Percentiles rank a stretch among this genome's conserved stretches.
Conservation (phyloP, 169 alveolate genomes). For the Prorocentrum cordatum region DNA sequence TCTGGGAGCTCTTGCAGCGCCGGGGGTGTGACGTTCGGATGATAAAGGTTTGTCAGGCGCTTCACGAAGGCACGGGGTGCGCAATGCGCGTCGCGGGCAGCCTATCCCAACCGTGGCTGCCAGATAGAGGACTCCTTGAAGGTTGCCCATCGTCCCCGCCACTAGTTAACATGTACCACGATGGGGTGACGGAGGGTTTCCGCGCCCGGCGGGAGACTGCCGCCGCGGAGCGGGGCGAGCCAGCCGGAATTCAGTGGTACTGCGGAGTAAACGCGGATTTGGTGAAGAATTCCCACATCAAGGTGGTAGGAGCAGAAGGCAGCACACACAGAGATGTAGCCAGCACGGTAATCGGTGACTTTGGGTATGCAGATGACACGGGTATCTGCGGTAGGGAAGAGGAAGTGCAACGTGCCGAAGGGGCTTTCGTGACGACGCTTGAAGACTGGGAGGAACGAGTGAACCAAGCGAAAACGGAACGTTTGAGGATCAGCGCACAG, state of each 20-base stretch:
- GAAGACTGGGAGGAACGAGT: neutral
- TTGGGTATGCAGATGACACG: neutral
- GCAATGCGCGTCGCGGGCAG: neutral
- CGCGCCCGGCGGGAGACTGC: neutral
- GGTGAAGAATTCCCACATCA: too few species aligned
- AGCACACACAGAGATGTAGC: neutral
- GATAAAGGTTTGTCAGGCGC: neutral
- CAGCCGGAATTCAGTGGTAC: neutral
- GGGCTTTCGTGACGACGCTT: neutral
- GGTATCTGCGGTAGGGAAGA: neutral
- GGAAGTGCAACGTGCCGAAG: neutral
- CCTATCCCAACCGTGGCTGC: neutral
- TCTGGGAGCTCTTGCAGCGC: neutral
- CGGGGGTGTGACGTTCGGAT: neutral
- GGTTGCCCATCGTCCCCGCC: slow-evolving; percentile 7
- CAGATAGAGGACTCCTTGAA: neutral
- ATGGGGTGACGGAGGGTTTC: neutral
- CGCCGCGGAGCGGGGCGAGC: neutral
- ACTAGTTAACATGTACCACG: neutral
- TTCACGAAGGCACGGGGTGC: neutral
- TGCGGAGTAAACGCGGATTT: neutral
- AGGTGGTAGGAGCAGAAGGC: neutral
- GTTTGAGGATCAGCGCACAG: neutral
- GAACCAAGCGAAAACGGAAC: neutral
- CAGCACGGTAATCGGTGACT: neutral